Evolutionary conservation across 2,329 filamentous ascomycete species (phyloP).

Genomic region (Gaeumannomyces tritici): DNA sequence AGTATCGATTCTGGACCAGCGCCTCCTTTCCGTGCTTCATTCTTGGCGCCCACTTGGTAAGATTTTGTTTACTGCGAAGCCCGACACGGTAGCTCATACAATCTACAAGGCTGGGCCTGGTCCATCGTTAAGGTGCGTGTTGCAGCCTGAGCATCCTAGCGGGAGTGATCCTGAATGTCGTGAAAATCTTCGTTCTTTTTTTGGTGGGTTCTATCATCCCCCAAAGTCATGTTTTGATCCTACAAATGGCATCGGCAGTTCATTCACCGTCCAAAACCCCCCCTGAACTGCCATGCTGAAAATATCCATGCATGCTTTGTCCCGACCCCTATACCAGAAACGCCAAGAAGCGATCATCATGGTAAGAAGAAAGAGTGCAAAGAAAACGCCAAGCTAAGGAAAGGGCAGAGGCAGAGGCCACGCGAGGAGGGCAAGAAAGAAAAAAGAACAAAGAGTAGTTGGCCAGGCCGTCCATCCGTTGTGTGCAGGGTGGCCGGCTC

Average conservation of each 20-base stretch:
- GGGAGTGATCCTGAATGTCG: too few relatives aligned
- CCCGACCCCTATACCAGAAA: background rate
- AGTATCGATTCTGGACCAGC: too few relatives aligned
- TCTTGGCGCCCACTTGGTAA: too few relatives aligned
- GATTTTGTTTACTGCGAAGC: too few relatives aligned
- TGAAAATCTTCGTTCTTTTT: background rate
- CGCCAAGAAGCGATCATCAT: background rate
- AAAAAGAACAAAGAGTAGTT: background rate
- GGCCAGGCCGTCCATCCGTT: too few relatives aligned
- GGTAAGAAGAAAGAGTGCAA: background rate
- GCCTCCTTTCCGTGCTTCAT: too few relatives aligned
- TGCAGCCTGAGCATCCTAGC: too few relatives aligned
- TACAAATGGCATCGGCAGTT: background rate
- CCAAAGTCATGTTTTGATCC: background rate
- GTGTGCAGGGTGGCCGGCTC: too few relatives aligned
- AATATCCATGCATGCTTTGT: background rate
- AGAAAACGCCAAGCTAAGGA: background rate
- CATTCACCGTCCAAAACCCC: background rate
- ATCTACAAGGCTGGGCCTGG: too few relatives aligned
- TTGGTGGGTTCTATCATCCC: background rate
- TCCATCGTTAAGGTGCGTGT: too few relatives aligned
- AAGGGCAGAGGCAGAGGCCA: background rate
- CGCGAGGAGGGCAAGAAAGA: background rate
- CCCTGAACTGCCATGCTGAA: too few relatives aligned
- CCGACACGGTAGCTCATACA: too few relatives aligned